A percentile compares a stretch with the other conserved stretches of the same genome.
phyloP scores from a whole-genome alignment of 257 asterid species.

The Solanum peruvianum region DNA sequence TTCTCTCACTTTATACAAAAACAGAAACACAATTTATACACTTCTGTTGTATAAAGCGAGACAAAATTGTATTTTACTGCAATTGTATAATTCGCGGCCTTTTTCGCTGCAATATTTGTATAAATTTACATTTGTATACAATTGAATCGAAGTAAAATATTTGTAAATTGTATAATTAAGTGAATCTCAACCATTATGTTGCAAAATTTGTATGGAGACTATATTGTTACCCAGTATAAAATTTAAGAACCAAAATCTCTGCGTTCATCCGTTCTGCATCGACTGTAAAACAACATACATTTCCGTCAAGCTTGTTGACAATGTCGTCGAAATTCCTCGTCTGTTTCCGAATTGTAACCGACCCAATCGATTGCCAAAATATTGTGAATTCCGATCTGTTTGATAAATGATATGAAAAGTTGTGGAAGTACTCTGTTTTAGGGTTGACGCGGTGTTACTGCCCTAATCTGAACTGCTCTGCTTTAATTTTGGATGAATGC shows the following conservation, averaged over 20 bases:
- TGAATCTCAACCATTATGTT: neutral
- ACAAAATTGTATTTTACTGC: too few relatives aligned
- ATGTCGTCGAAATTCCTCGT: slow-evolving; percentile 31
- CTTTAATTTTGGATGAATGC: slow-evolving; percentile 54
- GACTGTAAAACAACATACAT: slow-evolving; percentile 56
- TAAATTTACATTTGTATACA: too few relatives aligned
- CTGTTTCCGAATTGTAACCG: slow-evolving; percentile 37
- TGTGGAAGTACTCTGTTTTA: slow-evolving; percentile 34
- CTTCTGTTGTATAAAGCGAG: too few relatives aligned
- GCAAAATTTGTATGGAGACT: slow-evolving; percentile 16
- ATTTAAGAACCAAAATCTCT: neutral
- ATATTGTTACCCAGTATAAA: neutral
- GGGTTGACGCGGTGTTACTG: slow-evolving; percentile 31
- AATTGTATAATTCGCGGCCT: too few relatives aligned
- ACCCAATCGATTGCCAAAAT: slow-evolving; percentile 29
- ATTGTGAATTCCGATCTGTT: slow-evolving; percentile 29
- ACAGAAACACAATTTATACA: too few relatives aligned
- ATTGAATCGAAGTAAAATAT: too few relatives aligned
- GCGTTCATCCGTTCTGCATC: slow-evolving; percentile 51
- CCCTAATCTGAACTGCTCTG: slow-evolving; percentile 44
- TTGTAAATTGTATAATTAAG: too few relatives aligned
- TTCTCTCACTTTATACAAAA: too few relatives aligned
- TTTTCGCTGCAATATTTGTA: too few relatives aligned
- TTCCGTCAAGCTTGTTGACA: slow-evolving; percentile 40
- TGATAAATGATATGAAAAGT: slow-evolving; percentile 53